Evolutionary conservation across 768 basidiomycete species (phyloP), one percentile per base, ranked within the genome.

Genomic region (Suillus clintonianus): DNA sequence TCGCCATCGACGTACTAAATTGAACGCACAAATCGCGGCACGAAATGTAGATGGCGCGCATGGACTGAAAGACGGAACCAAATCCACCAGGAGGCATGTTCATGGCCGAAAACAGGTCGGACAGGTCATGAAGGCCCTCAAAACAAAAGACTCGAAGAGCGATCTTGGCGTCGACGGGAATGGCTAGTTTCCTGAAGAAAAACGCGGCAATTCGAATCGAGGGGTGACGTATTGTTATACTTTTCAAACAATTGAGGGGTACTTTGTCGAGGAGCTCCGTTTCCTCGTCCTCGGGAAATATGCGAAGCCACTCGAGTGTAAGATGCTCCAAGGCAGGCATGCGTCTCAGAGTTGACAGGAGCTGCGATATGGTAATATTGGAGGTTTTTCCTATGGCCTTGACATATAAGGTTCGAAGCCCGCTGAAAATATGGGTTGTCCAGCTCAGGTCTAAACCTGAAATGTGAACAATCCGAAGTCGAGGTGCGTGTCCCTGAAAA

Each of bases 391-490:
- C 63, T 9, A 77, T 67, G 63, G 77, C 62, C 45, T 75, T 67
- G 13, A 83, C 64, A 50, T 73, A 76, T 30, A 83, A 71, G 59
- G 73, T 71, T n/a, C 74, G 76, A 10, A 84, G 74, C 59, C 72
- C 71, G 51, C 61, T 61, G 34, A 83, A 69, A 13, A 80, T 63
- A 4, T 73, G 65, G 2, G 76, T 79, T 24, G 74, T 70, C 78
- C 80, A 78, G 5, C 72, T 65, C 51, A 81, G 66, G 42, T 71
- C 69, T 60, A 78, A 77, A 30, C 73, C 69, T 17, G 62, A 69
- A 0, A 83, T 67, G 58, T 80, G 75, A 17, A 83, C 64, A 24
- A 67, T 68, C 55, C 74, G 75, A 22, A 84, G 72, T 34, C 68
- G 69, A 19, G 78, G 76, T 7, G 73, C 72, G 9, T 75, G 66